Percentiles rank a stretch among this genome's conserved stretches.
phyloP scores from a whole-genome alignment of 345 rosid genomes.

The Geranium rotundifolium region DNA sequence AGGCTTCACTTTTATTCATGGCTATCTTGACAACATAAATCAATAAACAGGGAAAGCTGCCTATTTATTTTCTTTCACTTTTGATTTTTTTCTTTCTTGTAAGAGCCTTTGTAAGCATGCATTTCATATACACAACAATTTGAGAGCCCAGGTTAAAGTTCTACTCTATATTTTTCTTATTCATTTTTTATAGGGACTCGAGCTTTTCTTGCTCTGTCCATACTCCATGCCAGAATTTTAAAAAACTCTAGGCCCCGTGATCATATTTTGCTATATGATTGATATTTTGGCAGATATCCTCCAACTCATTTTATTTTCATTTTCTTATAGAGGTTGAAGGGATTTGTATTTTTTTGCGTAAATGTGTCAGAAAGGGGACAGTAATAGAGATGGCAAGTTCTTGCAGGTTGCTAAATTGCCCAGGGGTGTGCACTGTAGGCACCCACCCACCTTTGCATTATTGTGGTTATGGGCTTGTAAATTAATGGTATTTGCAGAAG shows the following conservation, averaged over 20 bases:
- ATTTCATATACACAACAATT: no score
- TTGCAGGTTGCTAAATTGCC: no score
- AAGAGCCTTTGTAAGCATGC: no score
- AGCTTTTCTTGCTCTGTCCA: background rate
- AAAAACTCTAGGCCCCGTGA: constrained; percentile 54
- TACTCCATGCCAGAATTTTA: constrained; percentile 18
- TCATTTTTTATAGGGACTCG: background rate
- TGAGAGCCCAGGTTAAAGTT: no score
- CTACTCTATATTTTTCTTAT: background rate
- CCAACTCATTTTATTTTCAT: background rate
- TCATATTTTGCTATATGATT: constrained; percentile 15
- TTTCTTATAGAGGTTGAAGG: background rate
- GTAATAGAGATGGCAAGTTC: background rate
- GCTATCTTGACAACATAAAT: background rate
- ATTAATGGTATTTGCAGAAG: constrained; percentile 5
- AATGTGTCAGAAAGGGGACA: constrained; percentile 20
- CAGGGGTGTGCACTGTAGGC: no score
- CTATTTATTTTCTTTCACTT: background rate
- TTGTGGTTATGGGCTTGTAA: constrained; percentile 7
- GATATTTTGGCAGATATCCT: background rate
- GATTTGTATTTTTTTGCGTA: constrained; percentile 7
- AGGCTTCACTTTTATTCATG: constrained; percentile 7
- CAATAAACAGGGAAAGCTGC: background rate
- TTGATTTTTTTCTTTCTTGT: background rate
- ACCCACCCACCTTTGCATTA: constrained; percentile 3